Conservation (phyloP, 768 basidiomycete species). For the Galerina sulciceps region DNA sequence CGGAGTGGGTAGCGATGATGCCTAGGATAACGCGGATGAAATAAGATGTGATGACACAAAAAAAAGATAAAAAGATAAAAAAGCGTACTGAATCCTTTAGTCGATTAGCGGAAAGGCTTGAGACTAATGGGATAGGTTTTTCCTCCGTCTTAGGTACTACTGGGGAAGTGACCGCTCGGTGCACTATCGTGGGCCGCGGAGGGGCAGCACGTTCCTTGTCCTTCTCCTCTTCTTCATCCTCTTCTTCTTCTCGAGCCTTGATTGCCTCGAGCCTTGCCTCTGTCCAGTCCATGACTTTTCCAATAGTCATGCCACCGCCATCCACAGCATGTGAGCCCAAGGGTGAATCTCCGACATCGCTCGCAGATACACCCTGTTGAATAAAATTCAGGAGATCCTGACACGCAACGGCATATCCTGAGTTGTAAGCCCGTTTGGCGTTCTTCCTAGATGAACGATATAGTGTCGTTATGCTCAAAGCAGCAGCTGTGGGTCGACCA, state of each 20-base stretch:
- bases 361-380: conserved; percentile 78
- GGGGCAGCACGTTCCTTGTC: conserved; percentile 46
- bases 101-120: conserved; percentile 14
- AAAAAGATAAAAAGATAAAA: neutral
- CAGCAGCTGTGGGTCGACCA: conserved; percentile 60
- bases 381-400: conserved; percentile 82
- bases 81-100: conserved; percentile 27
- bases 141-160: conserved; percentile 22
- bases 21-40: conserved; percentile 21
- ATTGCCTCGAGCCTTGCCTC: conserved; percentile 83
- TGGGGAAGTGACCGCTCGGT: conserved; percentile 17
- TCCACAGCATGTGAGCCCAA: conserved; percentile 49
- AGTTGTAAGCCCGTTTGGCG: conserved; percentile 80
- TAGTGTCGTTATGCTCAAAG: conserved; percentile 82
- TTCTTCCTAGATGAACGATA: conserved; percentile 80
- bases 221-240: conserved; percentile 79
- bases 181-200: conserved; percentile 15
- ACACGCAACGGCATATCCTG: conserved; percentile 80
- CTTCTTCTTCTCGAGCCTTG: conserved; percentile 75
- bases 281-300: conserved; percentile 83
- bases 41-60: neutral
- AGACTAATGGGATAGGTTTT: conserved; percentile 16
- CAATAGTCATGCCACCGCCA: conserved; percentile 72
- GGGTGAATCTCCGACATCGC: conserved; percentile 44
- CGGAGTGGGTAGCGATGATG: conserved; percentile 33